These are phyloP conservation scores for Pholiota microspora DNA, from an alignment of 768 basidiomycete genomes.

Conservation along the genomic window DNA sequence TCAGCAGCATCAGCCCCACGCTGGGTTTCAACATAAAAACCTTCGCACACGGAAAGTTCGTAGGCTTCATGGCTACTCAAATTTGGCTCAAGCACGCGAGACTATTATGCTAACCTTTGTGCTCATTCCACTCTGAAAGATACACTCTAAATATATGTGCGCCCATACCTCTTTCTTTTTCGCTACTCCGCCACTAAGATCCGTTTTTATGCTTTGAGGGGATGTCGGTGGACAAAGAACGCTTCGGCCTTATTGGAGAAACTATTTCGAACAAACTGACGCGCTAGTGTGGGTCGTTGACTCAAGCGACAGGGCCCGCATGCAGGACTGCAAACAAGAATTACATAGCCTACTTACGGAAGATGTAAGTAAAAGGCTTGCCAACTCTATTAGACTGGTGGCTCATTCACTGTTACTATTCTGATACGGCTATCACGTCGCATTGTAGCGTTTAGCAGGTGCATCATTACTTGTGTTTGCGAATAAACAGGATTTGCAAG, in stretches of 20 bases:
- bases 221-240: slow-evolving; percentile 97
- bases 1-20: slow-evolving; percentile 85
- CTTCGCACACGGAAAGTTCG: slow-evolving; percentile 84
- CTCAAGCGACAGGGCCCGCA: slow-evolving; percentile 87
- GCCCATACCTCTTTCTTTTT: slow-evolving; percentile 22
- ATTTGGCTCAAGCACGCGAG: slow-evolving; percentile 16
- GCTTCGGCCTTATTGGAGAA: slow-evolving; percentile 96
- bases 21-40: slow-evolving; percentile 99
- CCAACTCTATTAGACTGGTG: slow-evolving; percentile 8
- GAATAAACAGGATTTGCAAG: slow-evolving; percentile 95
- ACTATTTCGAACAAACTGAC: slow-evolving; percentile 99
- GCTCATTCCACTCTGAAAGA: slow-evolving; percentile 30
- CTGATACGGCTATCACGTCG: slow-evolving; percentile 21
- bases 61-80: slow-evolving; percentile 27
- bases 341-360: slow-evolving; percentile 83
- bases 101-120: slow-evolving; percentile 13
- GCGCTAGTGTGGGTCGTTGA: slow-evolving; percentile 99
- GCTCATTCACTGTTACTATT: slow-evolving; percentile 7
- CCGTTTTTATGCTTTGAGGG: slow-evolving; percentile 53
- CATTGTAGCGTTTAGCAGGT: slow-evolving; percentile 81
- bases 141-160: slow-evolving; percentile 81
- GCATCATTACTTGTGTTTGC: slow-evolving; percentile 95
- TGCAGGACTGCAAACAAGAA: slow-evolving; percentile 88
- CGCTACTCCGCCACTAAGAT: slow-evolving; percentile 20
- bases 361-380: slow-evolving; percentile 61